Evolutionary conservation across 1,139 yeast species (phyloP).

Genomic region (Pichia sp.): DNA sequence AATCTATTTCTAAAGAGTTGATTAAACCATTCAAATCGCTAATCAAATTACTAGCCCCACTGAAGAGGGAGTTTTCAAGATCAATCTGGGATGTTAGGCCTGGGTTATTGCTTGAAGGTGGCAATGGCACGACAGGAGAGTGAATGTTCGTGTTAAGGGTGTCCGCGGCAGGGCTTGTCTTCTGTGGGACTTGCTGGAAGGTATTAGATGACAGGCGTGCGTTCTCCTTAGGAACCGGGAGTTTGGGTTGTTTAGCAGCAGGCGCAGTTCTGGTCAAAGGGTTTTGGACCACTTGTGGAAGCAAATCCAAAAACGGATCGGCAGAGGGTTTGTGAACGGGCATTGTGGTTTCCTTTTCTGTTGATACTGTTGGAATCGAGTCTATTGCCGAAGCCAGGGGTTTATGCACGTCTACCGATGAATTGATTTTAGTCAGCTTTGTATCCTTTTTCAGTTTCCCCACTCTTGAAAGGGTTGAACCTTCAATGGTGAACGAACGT

Average conservation of each 20-base stretch:
- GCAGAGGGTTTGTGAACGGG: slow-evolving; percentile 4
- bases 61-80: slow-evolving; percentile 35
- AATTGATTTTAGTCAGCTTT: background rate
- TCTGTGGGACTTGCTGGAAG: background rate
- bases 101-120: background rate
- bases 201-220: background rate
- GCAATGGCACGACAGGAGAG: background rate
- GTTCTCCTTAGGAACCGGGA: background rate
- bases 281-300: slow-evolving; percentile 35
- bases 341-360: background rate
- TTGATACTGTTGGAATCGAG: background rate
- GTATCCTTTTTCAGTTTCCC: slow-evolving; percentile 13
- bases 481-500: slow-evolving; percentile 25
- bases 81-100: slow-evolving; percentile 16
- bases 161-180: background rate
- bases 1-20: slow-evolving; percentile 27
- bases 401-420: background rate
- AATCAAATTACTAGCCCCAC: slow-evolving; percentile 49
- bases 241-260: background rate
- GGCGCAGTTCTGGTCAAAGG: slow-evolving; percentile 10
- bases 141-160: background rate
- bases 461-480: slow-evolving; percentile 16
- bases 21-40: slow-evolving; percentile 46
- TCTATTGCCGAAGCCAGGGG: background rate
- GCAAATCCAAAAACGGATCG: slow-evolving; percentile 19